Percentiles rank a stretch among this genome's conserved stretches.
Conservation (phyloP, 139 green algal genomes). For the Astrephomene gubernaculifera region DNA sequence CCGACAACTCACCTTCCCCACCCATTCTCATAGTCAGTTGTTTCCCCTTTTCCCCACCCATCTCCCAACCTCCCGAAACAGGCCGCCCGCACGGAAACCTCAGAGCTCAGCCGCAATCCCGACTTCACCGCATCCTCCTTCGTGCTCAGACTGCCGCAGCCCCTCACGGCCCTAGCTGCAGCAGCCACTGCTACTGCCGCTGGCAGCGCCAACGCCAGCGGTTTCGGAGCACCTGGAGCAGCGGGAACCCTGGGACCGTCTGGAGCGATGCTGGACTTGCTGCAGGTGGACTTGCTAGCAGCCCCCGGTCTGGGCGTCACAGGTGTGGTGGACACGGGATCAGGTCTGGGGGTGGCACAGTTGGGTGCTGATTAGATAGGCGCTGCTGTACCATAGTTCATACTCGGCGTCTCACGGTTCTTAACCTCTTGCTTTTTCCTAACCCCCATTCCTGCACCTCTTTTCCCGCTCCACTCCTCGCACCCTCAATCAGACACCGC, state of each 20-base stretch:
- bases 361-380: neutral
- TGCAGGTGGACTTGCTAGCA: constrained; percentile 42
- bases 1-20: neutral
- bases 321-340: neutral
- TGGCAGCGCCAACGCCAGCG: too few relatives aligned
- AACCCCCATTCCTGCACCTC: neutral
- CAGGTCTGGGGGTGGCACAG: neutral
- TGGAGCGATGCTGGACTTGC: too few relatives aligned
- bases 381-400: too few relatives aligned
- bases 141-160: constrained; percentile 49
- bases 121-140: constrained; percentile 53
- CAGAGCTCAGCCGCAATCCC: constrained; percentile 35
- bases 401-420: too few relatives aligned
- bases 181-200: neutral
- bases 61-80: too few relatives aligned
- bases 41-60: too few relatives aligned
- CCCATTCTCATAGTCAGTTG: neutral
- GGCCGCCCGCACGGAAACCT: constrained; percentile 56
- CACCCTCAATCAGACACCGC: neutral
- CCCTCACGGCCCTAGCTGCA: constrained; percentile 22
- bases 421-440: neutral
- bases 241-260: too few relatives aligned
- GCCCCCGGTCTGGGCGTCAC: neutral
- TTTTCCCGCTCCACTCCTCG: neutral
- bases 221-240: too few relatives aligned